Evolutionary conservation across 139 green algal species (phyloP), one percentile per base, ranked within the genome.

Genomic region (Coelastrella sp.): DNA sequence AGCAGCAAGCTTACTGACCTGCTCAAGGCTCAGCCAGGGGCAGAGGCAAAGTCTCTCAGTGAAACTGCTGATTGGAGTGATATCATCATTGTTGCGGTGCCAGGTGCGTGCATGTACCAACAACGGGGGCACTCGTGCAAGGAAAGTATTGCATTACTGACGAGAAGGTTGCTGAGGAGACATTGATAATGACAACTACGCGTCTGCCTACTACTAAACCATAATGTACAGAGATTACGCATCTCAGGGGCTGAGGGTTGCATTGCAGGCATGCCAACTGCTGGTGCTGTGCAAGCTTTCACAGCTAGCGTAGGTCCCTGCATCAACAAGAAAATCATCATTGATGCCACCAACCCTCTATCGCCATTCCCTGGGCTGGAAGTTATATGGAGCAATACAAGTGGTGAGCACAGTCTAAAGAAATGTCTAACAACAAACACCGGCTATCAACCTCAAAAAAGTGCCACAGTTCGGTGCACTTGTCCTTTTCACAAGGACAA

Each of bases 271-370:
- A 63, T 71, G 67, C 48, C 66, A 3, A 50, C 80, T 32, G 27
- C 3, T 35, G 67, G 17, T 13, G 38, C 34, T 35, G 50, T 74
- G 5, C 6, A 40, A 30, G 5, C n/a, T 17, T 38, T 86, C 21
- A 48, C 50, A 5, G 43, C 6, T 5, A 34, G 4, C 13, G 17
- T 79, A 3, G 66, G 48, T 0, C 53, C 41, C 9, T 68, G 19
- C 1, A 32, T 83, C 4, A 30, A 37, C 23, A 73, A 81, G 30
- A 86, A 88, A 41, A 57, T 88, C 5, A 50, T 90, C 5, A 41
- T 90, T 21, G 86, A 90, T 74, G 81, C 82, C 4, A 90, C 86
- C 11, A 90, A 90, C 73, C 74, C 86, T 0, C 34, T 88, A 11
- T 79, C 50, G 2, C 19, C 23, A 7, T 87, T 40, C 21, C 86